phyloP scores from a whole-genome alignment of 441 rosid species.

The Jatropha podagrica region DNA sequence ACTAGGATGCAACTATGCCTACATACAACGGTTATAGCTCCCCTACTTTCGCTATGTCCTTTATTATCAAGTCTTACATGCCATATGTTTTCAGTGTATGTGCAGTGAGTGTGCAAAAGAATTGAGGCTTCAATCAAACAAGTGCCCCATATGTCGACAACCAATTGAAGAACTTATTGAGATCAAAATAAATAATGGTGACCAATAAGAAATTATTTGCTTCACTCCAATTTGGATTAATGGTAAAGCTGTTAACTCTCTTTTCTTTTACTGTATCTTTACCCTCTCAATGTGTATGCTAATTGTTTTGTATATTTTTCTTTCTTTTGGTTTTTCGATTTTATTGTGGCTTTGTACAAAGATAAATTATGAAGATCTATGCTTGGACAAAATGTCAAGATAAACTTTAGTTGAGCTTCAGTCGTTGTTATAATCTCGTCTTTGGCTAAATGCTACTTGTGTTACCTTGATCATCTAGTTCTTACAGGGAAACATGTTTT shows the following conservation, averaged over 20 bases:
- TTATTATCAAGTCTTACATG: background rate
- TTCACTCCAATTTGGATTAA: conserved; percentile 22
- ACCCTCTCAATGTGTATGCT: conserved; percentile 15
- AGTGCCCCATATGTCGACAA: conserved; percentile 88
- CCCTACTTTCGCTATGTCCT: background rate
- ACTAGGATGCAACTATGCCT: background rate
- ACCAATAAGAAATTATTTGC: conserved; percentile 33
- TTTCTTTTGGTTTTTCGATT: conserved; percentile 9
- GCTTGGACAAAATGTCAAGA: conserved; percentile 9
- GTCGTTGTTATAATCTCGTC: background rate
- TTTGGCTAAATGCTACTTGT: background rate
- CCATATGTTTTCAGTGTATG: conserved; percentile 69
- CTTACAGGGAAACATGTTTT: background rate
- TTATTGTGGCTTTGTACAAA: conserved; percentile 22
- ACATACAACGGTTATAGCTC: background rate
- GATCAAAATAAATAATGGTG: conserved; percentile 56
- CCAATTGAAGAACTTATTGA: conserved; percentile 84
- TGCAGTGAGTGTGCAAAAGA: conserved; percentile 83
- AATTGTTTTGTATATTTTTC: conserved; percentile 34
- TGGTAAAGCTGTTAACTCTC: conserved; percentile 30
- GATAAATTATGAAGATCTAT: conserved; percentile 5
- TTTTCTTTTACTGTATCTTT: conserved; percentile 13
- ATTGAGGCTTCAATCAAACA: conserved; percentile 69
- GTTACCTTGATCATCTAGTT: conserved; percentile 5
- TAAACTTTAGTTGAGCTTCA: background rate